These are phyloP conservation scores for Tillandsia leiboldiana DNA, from an alignment of 176 grass and related monocot species.

Conservation along the genomic window DNA sequence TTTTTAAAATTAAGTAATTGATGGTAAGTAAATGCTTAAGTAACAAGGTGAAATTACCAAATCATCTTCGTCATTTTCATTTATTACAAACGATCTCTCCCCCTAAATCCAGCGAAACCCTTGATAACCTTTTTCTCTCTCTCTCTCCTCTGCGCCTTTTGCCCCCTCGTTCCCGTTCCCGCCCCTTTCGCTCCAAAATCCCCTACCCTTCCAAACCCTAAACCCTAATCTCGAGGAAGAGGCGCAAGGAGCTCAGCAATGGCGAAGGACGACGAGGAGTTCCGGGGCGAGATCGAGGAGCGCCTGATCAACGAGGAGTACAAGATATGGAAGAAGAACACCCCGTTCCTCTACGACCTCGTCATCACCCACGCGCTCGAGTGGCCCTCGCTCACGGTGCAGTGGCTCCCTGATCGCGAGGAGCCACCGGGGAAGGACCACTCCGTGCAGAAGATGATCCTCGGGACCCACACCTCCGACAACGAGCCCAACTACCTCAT, in stretches of 20 bases:
- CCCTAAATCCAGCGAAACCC: neutral
- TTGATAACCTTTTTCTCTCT: neutral
- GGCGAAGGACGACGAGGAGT: constrained; percentile 52
- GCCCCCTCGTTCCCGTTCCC: neutral
- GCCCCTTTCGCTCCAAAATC: neutral
- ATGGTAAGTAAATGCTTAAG: no score
- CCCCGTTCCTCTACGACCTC: constrained; percentile 95
- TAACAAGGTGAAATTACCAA: no score
- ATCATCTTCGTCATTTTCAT: no score
- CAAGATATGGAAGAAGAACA: constrained; percentile 99
- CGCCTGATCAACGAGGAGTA: constrained; percentile 94
- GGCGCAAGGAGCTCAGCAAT: neutral
- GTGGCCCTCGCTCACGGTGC: constrained; percentile 91
- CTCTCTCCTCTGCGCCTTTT: neutral
- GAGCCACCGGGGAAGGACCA: constrained; percentile 86
- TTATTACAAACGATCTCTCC: no score
- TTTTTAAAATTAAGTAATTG: no score
- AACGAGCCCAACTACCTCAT: constrained; percentile 97
- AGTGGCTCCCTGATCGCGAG: constrained; percentile 76
- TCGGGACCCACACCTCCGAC: constrained; percentile 82
- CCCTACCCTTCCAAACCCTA: neutral
- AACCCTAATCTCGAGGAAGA: neutral
- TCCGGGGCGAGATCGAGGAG: constrained; percentile 72
- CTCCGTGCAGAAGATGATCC: constrained; percentile 88
- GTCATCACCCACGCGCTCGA: constrained; percentile 90